Evolutionary conservation across 805 yeast genomes (phyloP), one percentile per base, ranked within the genome.

Genomic region (Kuraishia capsulata): DNA sequence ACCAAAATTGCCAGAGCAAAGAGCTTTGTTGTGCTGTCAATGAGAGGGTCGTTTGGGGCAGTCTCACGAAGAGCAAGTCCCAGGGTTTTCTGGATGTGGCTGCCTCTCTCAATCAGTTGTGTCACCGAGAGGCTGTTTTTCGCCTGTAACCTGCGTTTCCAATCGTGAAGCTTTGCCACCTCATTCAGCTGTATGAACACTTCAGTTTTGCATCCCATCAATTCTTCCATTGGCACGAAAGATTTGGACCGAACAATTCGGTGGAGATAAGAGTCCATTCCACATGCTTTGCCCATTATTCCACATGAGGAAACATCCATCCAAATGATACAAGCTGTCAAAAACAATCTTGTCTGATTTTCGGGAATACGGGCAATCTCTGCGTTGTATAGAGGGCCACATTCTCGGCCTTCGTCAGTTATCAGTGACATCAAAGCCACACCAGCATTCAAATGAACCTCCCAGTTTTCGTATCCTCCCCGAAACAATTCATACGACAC

Each of bases 1-100:
- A 31, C 33, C 33, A 31, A 16, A n/a, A 31, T 31, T 8, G 33
- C 33, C 20, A 31, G 33, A 9, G 33, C 33, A 31, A 31, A 31
- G 9, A 31, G 20, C 21, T 31, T 31, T 8, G 33, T 8, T 6
- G 33, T 31, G 21, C 21, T 9, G 11, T 31, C 33, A n/a, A 31
- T 31, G 10, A 31, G 33, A 11, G 21, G 9, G 21, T 31, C 33
- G n/a, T 31, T 31, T 6, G 33, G 18, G 20, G 21, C 33, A 5
- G 33, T 16, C 14, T 16, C 33, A 5, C 21, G 8, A 20, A 31
- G 33, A 6, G 33, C 33, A 13, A 31, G 20, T 8, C 31, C 31
- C 14, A 28, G 17, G 6, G 31, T 28, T 17, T 28, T 28, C 17
- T 14, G 13, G 13, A 28, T 28, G 13, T 14, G 31, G 31, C 17